Percentiles rank a stretch among this genome's conserved stretches.
Conservation (phyloP, 176 grass and related monocot species). For the Luzula sylvatica region DNA sequence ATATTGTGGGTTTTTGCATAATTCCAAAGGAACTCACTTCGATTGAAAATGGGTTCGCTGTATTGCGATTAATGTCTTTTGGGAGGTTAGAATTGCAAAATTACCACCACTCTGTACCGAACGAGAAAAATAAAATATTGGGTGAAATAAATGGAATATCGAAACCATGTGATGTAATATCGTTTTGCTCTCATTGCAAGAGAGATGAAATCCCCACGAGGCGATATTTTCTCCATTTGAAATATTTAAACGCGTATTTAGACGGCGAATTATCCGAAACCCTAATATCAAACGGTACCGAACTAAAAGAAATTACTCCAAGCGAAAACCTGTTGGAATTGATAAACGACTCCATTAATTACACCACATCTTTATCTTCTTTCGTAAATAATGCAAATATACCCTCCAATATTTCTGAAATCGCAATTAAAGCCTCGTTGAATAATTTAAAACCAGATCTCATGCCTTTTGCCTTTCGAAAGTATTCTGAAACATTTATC, state of each 20-base stretch:
- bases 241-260: slow-evolving; percentile 47
- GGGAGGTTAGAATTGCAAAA: slow-evolving; percentile 76
- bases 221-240: slow-evolving; percentile 36
- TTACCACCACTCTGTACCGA: slow-evolving; percentile 27
- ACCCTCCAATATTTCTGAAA: slow-evolving; percentile 73
- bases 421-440: slow-evolving; percentile 54
- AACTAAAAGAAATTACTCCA: slow-evolving; percentile 39
- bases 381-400: slow-evolving; percentile 47
- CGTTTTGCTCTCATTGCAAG: slow-evolving; percentile 12
- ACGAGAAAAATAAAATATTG: slow-evolving; percentile 14
- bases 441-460: slow-evolving; percentile 42
- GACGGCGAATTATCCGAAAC: slow-evolving; percentile 46
- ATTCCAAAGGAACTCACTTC: slow-evolving; percentile 34
- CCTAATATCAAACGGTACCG: slow-evolving; percentile 28
- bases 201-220: slow-evolving; percentile 12
- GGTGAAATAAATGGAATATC: slow-evolving; percentile 32
- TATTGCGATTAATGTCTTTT: slow-evolving; percentile 46
- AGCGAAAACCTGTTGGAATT: slow-evolving; percentile 44
- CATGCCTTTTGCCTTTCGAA: slow-evolving; percentile 44
- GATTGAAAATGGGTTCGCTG: slow-evolving; percentile 37
- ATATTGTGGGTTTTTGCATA: slow-evolving; percentile 45
- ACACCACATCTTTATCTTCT: slow-evolving; percentile 33
- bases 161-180: slow-evolving; percentile 20
- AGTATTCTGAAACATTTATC: slow-evolving; percentile 51
- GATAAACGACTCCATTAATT: slow-evolving; percentile 28